Percentiles rank a stretch among this genome's conserved stretches.
phyloP scores from a whole-genome alignment of 208 protist species.

The Acanthamoeba divionensis region DNA sequence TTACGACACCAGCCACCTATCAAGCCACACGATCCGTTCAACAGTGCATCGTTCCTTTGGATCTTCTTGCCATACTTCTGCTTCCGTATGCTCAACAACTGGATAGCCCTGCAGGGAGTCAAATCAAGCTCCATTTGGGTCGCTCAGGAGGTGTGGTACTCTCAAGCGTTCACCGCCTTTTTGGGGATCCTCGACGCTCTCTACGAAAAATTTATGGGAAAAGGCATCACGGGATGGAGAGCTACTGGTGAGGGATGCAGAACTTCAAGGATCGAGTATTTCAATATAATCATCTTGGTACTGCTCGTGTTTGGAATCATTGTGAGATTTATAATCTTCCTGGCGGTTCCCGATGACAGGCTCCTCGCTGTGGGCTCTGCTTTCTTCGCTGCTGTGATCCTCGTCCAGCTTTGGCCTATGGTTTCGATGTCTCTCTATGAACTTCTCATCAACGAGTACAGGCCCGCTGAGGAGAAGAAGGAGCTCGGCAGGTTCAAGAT shows the following conservation, averaged over 20 bases:
- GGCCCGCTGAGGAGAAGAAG: slow-evolving; percentile 24
- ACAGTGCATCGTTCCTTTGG: slow-evolving; percentile 39
- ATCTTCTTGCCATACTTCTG: slow-evolving; percentile 34
- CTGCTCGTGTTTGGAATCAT: slow-evolving; percentile 28
- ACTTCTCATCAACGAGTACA: slow-evolving; percentile 51
- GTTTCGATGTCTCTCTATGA: slow-evolving; percentile 50
- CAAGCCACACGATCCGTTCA: background rate
- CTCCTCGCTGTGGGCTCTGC: background rate
- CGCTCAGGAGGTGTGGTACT: slow-evolving; percentile 44
- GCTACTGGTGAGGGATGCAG: slow-evolving; percentile 18
- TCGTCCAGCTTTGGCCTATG: slow-evolving; percentile 49
- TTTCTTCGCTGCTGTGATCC: slow-evolving; percentile 40
- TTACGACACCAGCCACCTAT: no score
- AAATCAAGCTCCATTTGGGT: slow-evolving; percentile 37
- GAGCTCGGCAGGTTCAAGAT: slow-evolving; percentile 50
- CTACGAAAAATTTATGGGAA: slow-evolving; percentile 51
- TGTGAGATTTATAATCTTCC: slow-evolving; percentile 22
- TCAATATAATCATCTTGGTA: slow-evolving; percentile 8
- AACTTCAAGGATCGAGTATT: slow-evolving; percentile 30
- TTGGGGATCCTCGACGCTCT: slow-evolving; percentile 42
- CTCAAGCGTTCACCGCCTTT: slow-evolving; percentile 46
- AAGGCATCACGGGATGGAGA: slow-evolving; percentile 30
- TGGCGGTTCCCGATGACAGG: background rate
- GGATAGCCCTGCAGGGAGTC: slow-evolving; percentile 33
- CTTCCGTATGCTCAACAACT: slow-evolving; percentile 34